Evolutionary conservation across 257 asterid genomes (phyloP).

Genomic region (Nicotiana paniculata): DNA sequence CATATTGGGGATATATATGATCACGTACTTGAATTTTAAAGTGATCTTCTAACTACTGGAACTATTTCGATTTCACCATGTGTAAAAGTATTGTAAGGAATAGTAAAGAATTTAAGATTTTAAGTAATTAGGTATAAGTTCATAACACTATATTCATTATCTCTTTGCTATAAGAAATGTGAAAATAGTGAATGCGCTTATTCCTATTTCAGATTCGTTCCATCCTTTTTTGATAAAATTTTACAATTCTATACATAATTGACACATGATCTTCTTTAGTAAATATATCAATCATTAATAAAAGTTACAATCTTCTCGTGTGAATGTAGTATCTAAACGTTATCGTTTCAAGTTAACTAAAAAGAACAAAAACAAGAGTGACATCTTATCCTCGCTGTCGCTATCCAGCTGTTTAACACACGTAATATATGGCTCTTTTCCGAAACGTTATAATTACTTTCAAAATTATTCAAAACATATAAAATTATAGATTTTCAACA

Average conservation of each 20-base stretch:
- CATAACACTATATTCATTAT: neutral
- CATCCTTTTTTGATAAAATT: neutral
- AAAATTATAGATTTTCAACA: neutral
- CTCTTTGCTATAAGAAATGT: neutral
- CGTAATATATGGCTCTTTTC: neutral
- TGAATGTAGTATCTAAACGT: neutral
- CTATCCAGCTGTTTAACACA: neutral
- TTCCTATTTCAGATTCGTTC: neutral
- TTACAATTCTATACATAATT: neutral
- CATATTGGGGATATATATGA: neutral
- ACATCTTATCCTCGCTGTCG: neutral
- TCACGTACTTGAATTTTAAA: neutral
- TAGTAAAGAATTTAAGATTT: neutral
- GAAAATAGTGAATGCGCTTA: neutral
- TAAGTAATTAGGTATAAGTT: neutral
- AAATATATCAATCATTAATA: neutral
- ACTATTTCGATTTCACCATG: neutral
- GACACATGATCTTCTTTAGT: neutral
- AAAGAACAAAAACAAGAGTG: too few relatives aligned
- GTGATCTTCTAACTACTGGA: neutral
- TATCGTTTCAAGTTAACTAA: neutral
- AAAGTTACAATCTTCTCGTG: neutral
- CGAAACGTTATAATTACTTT: neutral
- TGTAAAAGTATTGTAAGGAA: neutral
- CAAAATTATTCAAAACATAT: neutral